Conservation (phyloP, 441 rosid species). For the Brassica balearica region DNA sequence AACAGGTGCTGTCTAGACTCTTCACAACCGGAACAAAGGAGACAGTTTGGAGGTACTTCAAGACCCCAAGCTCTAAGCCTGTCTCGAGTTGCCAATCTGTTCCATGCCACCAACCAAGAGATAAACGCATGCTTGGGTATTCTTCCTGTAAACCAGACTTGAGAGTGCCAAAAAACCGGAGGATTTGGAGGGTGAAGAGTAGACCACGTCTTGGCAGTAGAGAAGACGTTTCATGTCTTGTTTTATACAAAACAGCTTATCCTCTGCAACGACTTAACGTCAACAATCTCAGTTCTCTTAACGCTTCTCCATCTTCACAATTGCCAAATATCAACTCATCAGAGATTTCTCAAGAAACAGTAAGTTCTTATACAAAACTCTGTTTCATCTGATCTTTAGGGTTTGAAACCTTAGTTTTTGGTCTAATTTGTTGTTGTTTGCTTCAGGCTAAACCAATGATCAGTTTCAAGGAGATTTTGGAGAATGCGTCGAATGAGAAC, state of each 20-base stretch:
- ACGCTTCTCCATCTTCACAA: conserved; percentile 24
- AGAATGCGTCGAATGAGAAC: conserved; percentile 29
- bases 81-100: too few species aligned
- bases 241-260: conserved; percentile 38
- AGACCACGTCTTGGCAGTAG: too few species aligned
- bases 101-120: too few species aligned
- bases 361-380: conserved; percentile 29
- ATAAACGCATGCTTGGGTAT: too few species aligned
- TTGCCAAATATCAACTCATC: conserved; percentile 18
- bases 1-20: too few species aligned
- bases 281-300: conserved; percentile 23
- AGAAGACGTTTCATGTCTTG: conserved; percentile 24
- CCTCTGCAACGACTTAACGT: conserved; percentile 35
- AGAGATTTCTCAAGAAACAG: conserved; percentile 23
- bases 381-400: neutral
- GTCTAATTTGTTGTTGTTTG: conserved; percentile 16
- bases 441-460: conserved; percentile 28
- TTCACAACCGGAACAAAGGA: too few species aligned
- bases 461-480: conserved; percentile 36
- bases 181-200: too few species aligned
- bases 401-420: neutral
- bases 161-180: too few species aligned
- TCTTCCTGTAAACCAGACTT: too few species aligned
- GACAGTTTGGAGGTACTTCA: too few species aligned
- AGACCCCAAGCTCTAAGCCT: too few species aligned